Evolutionary conservation across 176 grass and related monocot genomes (phyloP).

Genomic region (Carex myosuroides): DNA sequence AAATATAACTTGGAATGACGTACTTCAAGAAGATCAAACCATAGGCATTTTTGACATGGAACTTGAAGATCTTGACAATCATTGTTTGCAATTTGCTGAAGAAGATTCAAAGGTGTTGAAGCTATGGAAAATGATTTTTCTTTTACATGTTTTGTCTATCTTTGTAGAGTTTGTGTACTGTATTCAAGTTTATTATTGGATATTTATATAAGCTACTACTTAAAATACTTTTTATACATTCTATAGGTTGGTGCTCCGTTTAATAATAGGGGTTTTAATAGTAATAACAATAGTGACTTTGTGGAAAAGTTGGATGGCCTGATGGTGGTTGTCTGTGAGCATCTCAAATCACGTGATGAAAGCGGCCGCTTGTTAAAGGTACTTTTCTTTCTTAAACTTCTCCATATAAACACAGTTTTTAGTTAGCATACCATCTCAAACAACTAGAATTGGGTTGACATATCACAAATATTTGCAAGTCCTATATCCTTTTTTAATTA

Average conservation of each 20-base stretch:
- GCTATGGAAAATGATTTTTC: slow-evolving; percentile 10
- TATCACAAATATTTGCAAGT: background rate
- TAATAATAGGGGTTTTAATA: slow-evolving; percentile 30
- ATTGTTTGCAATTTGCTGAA: slow-evolving; percentile 34
- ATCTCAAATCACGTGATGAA: slow-evolving; percentile 56
- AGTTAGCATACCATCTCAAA: background rate
- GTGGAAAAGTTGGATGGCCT: slow-evolving; percentile 82
- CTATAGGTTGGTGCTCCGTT: slow-evolving; percentile 20
- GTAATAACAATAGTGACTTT: slow-evolving; percentile 40
- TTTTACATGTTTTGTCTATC: slow-evolving; percentile 32
- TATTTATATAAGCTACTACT: slow-evolving; percentile 4
- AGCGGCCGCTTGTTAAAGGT: slow-evolving; percentile 38
- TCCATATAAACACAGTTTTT: background rate
- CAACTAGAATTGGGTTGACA: background rate
- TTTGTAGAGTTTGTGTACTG: slow-evolving; percentile 36
- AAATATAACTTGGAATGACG: slow-evolving; percentile 81
- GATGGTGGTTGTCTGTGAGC: slow-evolving; percentile 80
- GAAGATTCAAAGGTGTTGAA: slow-evolving; percentile 37
- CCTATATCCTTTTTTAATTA: background rate
- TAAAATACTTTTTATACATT: slow-evolving; percentile 3
- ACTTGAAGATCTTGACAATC: slow-evolving; percentile 63
- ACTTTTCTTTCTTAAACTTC: slow-evolving; percentile 5
- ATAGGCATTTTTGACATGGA: slow-evolving; percentile 94
- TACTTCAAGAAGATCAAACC: slow-evolving; percentile 70
- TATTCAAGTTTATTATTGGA: slow-evolving; percentile 8